Base-by-base conservation (phyloP, 257 asterid species). In the Salvia miltiorrhiza region DNA sequence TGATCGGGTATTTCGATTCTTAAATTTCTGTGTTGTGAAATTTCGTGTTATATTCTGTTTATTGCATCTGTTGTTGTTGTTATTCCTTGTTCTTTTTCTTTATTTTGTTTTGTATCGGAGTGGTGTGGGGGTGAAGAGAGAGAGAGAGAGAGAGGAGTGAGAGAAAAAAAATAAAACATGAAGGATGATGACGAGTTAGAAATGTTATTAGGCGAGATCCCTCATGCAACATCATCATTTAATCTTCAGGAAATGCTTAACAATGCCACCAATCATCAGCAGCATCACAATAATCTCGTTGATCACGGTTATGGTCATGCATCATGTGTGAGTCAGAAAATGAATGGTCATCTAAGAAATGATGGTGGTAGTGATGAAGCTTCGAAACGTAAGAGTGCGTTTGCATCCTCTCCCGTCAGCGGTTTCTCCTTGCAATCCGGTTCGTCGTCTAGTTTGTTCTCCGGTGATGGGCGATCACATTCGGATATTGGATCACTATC, bases 131-230 rank as follows among this genome's bases (percentile, higher is more conserved):
- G 79, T 66, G 73, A 65, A 58, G 65, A 41, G 47, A 64, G 65
- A 77, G 56, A 49, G 23, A 62, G 70, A 52, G 67, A 19, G 65
- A 49, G 68, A 44, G 74, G n/a, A n/a, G n/a, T n/a, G n/a, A n/a
- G n/a, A n/a, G n/a, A n/a, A n/a, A n/a, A n/a, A n/a, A 52, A 52
- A 32, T 23, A 54, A 65, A 82, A 79, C 59, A 84, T 84, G 95
- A 84, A 77, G 65, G 87, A 81, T 50, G 93, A 86, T 72, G 89
- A 85, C 20, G 96, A 89, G 78, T 76, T 86, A 12, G 93, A 89
- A 28, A 76, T 70, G 79, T 68, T 86, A 63, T 77, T 89, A 70
- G 85, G 83, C 35, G 93, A 89, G 90, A 89, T 89, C 83, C 89
- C 96, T 70, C 84, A 78, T 63, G 96, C 79, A 70, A 83, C 84